phyloP scores from a whole-genome alignment of 1,284 basidiomycete species.

The Porodaedalea pini region DNA sequence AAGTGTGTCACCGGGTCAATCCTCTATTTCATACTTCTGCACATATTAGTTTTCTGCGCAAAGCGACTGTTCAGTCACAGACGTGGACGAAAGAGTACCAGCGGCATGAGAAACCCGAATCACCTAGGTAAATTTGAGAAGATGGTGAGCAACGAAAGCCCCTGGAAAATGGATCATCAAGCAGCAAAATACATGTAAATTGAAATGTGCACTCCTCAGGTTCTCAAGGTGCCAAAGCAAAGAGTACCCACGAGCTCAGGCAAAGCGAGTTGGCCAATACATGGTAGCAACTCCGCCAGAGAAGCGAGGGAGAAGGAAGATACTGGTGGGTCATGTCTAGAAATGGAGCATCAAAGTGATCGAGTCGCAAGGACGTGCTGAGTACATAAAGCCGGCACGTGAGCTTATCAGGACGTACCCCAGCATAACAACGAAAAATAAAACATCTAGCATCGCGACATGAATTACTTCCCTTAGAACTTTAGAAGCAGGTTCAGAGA shows the following conservation, averaged over 20 bases:
- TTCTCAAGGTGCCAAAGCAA: not conserved
- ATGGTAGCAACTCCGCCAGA: conserved; percentile 76
- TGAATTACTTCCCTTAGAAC: no score
- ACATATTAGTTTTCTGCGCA: no score
- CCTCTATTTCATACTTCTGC: no score
- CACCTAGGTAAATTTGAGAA: conserved; percentile 28
- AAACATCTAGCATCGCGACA: no score
- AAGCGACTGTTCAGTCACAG: conserved; percentile 76
- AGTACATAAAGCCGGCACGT: no score
- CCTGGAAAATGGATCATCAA: conserved; percentile 34
- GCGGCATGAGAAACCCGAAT: conserved; percentile 60
- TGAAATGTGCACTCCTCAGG: no score
- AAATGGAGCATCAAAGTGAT: not conserved
- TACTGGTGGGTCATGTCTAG: conserved; percentile 77
- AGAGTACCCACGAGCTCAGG: conserved; percentile 64
- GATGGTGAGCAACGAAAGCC: conserved; percentile 67
- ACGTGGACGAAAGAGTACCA: conserved; percentile 74
- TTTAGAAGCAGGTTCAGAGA: no score
- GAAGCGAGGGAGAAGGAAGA: conserved; percentile 82
- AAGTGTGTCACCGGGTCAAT: no score
- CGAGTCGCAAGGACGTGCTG: not conserved
- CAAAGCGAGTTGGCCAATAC: conserved; percentile 83
- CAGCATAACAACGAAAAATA: no score
- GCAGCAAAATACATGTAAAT: no score
- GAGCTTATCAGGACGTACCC: no score